Base-by-base conservation (phyloP, 2,329 filamentous ascomycete genomes). In the Cadophora malorum region DNA sequence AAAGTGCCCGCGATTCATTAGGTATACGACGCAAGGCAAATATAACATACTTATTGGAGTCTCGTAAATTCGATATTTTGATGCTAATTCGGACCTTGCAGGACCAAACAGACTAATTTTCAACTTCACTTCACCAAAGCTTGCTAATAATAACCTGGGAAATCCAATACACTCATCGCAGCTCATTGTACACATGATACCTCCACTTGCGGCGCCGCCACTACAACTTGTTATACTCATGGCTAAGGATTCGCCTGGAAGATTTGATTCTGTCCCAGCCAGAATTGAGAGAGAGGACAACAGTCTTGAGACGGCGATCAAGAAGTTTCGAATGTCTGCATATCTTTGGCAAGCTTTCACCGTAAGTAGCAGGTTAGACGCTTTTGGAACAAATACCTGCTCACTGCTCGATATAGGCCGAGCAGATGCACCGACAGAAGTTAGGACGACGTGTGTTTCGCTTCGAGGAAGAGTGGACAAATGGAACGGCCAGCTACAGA, bases 271-370 rank as follows among this genome's bases (percentile, higher is more conserved):
- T 4, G 86, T 90, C 19, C 94, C 93, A 0, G 88, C 93, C 65
- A 87, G 92, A 60, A 82, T 87, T 65, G 88, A 92, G 78, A 89
- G 86, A 73, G 94, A 97, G 83, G 94, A 93, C 21, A 97, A 97
- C 79, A 86, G 86, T 1, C 78, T 98, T 45, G 90, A 94, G 12
- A 88, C 88, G 8, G 96, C 96, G 0, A 85, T 97, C 63, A 88
- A 88, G 75, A 99, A 99, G 78, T 97, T 96, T 78, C 88, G 94
- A 71, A 97, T 97, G 91, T 91, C 94, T 21, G 95, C 93, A 28
- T 97, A 98, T 78, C 84, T 98, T 16, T 98, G 96, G 94, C 96
- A 99, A 78, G 93, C 94, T 8, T 98, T 97, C 76, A 98, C 95
- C 0, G 67, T 69, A 50, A 64, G 67, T 66, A 19, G 31, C 41